These are phyloP conservation scores for Fusarium pseudonygamai DNA, from an alignment of 2,329 filamentous ascomycete species.

Conservation along the genomic window DNA sequence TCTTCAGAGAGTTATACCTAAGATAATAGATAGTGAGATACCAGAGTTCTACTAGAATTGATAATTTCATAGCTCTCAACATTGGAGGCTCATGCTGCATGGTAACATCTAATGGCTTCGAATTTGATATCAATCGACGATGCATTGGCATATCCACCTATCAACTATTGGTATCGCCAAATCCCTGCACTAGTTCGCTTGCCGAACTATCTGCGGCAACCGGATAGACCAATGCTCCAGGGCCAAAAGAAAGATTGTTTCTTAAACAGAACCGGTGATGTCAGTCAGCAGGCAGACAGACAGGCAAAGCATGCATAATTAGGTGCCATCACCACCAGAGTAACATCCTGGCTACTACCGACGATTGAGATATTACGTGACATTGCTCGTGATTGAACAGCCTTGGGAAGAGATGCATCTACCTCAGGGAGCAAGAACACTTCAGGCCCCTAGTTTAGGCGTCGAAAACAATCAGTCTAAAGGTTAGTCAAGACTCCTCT, in stretches of 20 bases:
- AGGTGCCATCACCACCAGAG: neutral
- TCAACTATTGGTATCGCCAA: neutral
- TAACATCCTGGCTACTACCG: neutral
- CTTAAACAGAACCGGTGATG: neutral
- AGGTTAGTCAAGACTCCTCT: neutral
- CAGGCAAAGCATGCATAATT: neutral
- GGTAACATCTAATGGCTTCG: neutral
- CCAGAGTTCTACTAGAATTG: neutral
- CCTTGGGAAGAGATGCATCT: neutral
- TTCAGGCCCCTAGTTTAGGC: neutral
- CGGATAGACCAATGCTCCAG: constrained; percentile 1
- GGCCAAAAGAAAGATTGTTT: constrained; percentile 1
- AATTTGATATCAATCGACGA: neutral
- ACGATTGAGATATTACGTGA: neutral
- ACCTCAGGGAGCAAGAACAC: neutral
- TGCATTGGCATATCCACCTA: neutral
- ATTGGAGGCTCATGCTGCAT: neutral
- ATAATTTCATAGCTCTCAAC: neutral
- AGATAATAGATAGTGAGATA: neutral
- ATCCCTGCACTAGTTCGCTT: neutral
- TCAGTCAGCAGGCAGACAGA: neutral
- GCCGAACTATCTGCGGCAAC: constrained; percentile 12
- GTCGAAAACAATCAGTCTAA: neutral
- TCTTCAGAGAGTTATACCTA: neutral
- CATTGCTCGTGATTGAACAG: neutral